phyloP scores from a whole-genome alignment of 371 early-diverging fungal species.

The Parasitella parasitica region DNA sequence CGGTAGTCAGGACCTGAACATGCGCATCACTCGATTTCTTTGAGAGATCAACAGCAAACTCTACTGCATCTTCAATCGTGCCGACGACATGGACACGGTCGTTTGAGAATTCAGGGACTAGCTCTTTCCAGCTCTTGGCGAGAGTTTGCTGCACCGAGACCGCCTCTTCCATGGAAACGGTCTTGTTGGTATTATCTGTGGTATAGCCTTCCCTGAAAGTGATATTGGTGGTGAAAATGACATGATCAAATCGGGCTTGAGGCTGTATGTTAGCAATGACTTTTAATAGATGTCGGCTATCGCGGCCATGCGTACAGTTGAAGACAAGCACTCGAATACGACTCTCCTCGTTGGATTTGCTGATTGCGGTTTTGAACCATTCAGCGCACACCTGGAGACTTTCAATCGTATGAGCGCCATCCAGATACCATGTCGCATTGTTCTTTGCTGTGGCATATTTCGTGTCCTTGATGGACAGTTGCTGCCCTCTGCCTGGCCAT shows the following conservation, averaged over 20 bases:
- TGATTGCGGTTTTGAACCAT: conserved; percentile 65
- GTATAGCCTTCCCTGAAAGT: conserved; percentile 54
- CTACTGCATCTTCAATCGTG: conserved; percentile 76
- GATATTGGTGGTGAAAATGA: conserved; percentile 79
- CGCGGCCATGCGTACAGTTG: conserved; percentile 86
- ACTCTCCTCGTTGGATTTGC: conserved; percentile 13
- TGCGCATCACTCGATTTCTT: conserved; percentile 17
- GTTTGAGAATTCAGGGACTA: conserved; percentile 32
- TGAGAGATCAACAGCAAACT: conserved; percentile 50
- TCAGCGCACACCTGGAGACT: conserved; percentile 77
- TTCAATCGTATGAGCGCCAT: conserved; percentile 95
- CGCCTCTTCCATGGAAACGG: conserved; percentile 54
- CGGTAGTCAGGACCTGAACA: conserved; percentile 82
- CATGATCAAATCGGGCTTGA: conserved; percentile 54
- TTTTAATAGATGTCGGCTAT: conserved; percentile 56
- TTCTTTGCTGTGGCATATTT: conserved; percentile 39
- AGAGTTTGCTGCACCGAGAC: conserved; percentile 56
- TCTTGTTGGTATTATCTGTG: conserved; percentile 68
- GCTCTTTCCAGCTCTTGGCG: conserved; percentile 51
- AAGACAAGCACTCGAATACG: conserved; percentile 69
- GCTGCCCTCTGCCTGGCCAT: conserved; percentile 94
- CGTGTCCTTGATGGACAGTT: conserved; percentile 30
- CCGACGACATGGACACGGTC: conserved; percentile 48
- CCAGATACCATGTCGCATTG: conserved; percentile 73
- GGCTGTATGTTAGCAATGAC: conserved; percentile 46